Percentiles rank a stretch among this genome's conserved stretches.
phyloP scores from a whole-genome alignment of 306 rosid genomes.

The Sphenostylis stenocarpa region DNA sequence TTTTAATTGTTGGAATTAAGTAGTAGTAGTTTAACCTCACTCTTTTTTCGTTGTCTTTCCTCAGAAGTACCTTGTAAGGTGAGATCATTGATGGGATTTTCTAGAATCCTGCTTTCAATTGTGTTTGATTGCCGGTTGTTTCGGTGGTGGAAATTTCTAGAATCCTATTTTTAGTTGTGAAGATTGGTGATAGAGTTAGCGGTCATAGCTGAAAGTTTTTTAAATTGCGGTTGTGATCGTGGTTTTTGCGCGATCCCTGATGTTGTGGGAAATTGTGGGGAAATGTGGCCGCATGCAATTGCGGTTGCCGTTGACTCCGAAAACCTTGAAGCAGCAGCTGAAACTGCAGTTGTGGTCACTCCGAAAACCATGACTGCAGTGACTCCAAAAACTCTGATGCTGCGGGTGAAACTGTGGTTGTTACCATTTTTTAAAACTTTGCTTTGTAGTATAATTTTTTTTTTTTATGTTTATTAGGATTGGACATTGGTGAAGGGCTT shows the following conservation, averaged over 20 bases:
- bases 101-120: not conserved
- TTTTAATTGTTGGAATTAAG: constrained; percentile 11
- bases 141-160: not conserved
- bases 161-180: constrained; percentile 2
- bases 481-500: not conserved
- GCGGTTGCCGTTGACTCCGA: not conserved
- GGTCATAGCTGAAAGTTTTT: not conserved
- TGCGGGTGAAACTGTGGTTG: no score
- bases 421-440: not conserved
- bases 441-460: not conserved
- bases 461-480: not conserved
- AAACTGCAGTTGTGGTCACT: no score
- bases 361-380: no score
- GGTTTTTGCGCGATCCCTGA: not conserved
- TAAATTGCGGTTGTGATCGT: not conserved
- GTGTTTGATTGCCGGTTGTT: constrained; percentile 10
- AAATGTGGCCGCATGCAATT: not conserved
- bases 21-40: constrained; percentile 50
- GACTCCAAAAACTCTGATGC: not conserved
- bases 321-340: not conserved
- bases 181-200: not conserved
- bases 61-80: constrained; percentile 1
- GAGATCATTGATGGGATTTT: not conserved
- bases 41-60: constrained; percentile 33
- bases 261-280: not conserved